A percentile compares a stretch with the other conserved stretches of the same genome.
phyloP scores from a whole-genome alignment of 1,139 yeast species.

The Hansenula lynferdii region DNA sequence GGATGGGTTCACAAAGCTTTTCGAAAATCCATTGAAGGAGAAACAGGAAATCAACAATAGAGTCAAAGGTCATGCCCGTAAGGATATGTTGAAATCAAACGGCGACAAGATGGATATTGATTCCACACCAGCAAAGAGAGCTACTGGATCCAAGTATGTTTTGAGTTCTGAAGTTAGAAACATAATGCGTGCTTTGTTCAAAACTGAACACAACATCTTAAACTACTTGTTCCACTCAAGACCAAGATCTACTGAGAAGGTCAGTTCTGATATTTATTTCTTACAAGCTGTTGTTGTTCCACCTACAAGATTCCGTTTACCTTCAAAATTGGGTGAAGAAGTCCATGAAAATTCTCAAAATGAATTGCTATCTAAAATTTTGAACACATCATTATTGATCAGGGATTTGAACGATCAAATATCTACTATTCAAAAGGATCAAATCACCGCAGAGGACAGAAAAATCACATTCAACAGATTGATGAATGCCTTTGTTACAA shows the following conservation, averaged over 20 bases:
- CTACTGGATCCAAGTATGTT: slow-evolving; percentile 70
- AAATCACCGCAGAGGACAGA: slow-evolving; percentile 61
- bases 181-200: slow-evolving; percentile 69
- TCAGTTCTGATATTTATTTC: slow-evolving; percentile 87
- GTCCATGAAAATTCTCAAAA: slow-evolving; percentile 93
- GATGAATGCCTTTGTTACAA: slow-evolving; percentile 91
- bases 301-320: slow-evolving; percentile 93
- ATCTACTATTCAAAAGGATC: slow-evolving; percentile 55
- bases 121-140: slow-evolving; percentile 20
- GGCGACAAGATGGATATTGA: slow-evolving; percentile 23
- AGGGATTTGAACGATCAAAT: slow-evolving; percentile 86
- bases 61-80: slow-evolving; percentile 73
- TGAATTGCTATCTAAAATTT: slow-evolving; percentile 74
- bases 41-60: slow-evolving; percentile 79
- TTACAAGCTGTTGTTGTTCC: slow-evolving; percentile 87
- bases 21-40: slow-evolving; percentile 79
- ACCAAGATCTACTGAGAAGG: slow-evolving; percentile 50
- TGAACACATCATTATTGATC: slow-evolving; percentile 75
- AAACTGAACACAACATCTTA: slow-evolving; percentile 59
- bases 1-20: slow-evolving; percentile 90
- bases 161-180: slow-evolving; percentile 84
- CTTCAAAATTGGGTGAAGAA: slow-evolving; percentile 95
- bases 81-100: slow-evolving; percentile 53
- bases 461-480: slow-evolving; percentile 79
- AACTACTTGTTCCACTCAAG: slow-evolving; percentile 71